These are phyloP conservation scores for Paracorniculantispora psalliotae DNA, from an alignment of 2,329 filamentous ascomycete genomes.

Conservation along the genomic window DNA sequence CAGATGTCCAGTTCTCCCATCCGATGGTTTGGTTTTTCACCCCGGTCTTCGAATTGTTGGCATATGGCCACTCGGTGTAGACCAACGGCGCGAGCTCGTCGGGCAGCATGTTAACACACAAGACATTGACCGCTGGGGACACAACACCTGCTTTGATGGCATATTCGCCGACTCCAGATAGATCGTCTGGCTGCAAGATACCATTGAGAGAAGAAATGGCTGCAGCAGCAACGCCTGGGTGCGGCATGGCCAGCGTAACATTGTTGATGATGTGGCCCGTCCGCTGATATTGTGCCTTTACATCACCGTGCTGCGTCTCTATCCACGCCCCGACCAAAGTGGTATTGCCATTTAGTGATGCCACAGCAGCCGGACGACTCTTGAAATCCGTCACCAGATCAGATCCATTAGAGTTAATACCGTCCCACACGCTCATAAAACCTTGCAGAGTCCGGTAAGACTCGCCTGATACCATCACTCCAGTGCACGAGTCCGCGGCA, in stretches of 20 bases:
- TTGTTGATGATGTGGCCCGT: slow-evolving; percentile 64
- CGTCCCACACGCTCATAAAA: slow-evolving; percentile 54
- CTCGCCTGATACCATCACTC: slow-evolving; percentile 65
- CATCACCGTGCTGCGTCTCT: slow-evolving; percentile 47
- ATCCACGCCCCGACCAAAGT: slow-evolving; percentile 68
- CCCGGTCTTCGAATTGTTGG: slow-evolving; percentile 28
- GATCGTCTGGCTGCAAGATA: slow-evolving; percentile 64
- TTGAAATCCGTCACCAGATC: slow-evolving; percentile 35
- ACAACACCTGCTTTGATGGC: slow-evolving; percentile 62
- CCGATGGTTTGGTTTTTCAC: slow-evolving; percentile 30
- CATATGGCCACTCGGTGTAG: slow-evolving; percentile 55
- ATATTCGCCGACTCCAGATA: slow-evolving; percentile 64
- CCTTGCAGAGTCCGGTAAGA: slow-evolving; percentile 64
- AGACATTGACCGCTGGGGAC: slow-evolving; percentile 64
- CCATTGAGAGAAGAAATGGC: slow-evolving; percentile 55
- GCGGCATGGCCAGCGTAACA: slow-evolving; percentile 72
- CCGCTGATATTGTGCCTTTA: slow-evolving; percentile 43
- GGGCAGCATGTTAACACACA: slow-evolving; percentile 62
- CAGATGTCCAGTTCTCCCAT: slow-evolving; percentile 31
- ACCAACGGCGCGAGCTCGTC: slow-evolving; percentile 60
- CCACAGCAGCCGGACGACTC: slow-evolving; percentile 54
- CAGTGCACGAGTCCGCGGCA: slow-evolving; percentile 55
- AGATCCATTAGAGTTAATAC: slow-evolving; percentile 39
- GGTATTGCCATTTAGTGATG: slow-evolving; percentile 66
- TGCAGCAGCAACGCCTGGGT: slow-evolving; percentile 61